Evolutionary conservation across 306 rosid species (phyloP).

Genomic region (Boehmeria nivea): DNA sequence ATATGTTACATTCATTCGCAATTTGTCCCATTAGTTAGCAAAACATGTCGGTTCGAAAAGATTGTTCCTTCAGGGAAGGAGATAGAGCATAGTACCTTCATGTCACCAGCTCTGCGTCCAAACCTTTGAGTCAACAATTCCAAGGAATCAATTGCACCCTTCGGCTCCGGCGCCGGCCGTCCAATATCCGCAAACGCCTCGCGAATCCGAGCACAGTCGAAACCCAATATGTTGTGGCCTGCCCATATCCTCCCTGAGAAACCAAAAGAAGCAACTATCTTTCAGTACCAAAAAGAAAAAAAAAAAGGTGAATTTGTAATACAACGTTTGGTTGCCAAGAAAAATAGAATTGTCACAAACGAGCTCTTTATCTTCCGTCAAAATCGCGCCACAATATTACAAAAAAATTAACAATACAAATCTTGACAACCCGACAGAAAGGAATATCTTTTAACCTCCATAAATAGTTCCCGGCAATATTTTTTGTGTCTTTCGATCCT

Average conservation of each 20-base stretch:
- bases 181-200: constrained; percentile 73
- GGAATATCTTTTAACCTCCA: too few species aligned
- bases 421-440: too few species aligned
- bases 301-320: too few species aligned
- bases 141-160: constrained; percentile 76
- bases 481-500: too few species aligned
- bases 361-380: too few species aligned
- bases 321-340: too few species aligned
- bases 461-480: too few species aligned
- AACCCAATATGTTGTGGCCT: constrained; percentile 78
- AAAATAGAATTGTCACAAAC: too few species aligned
- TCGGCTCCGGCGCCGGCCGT: constrained; percentile 75
- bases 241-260: constrained; percentile 93
- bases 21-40: not conserved
- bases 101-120: constrained; percentile 97
- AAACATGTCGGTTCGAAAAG: not conserved
- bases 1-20: not conserved
- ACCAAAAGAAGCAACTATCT: too few species aligned
- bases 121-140: constrained; percentile 70
- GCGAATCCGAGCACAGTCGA: constrained; percentile 82
- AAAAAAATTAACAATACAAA: too few species aligned
- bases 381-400: too few species aligned
- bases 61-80: not conserved
- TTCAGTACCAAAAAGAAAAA: too few species aligned
- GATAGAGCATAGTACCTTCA: constrained; percentile 56